Conservation (phyloP, 495 filamentous ascomycete species). For the Daldinia caldariorum region DNA sequence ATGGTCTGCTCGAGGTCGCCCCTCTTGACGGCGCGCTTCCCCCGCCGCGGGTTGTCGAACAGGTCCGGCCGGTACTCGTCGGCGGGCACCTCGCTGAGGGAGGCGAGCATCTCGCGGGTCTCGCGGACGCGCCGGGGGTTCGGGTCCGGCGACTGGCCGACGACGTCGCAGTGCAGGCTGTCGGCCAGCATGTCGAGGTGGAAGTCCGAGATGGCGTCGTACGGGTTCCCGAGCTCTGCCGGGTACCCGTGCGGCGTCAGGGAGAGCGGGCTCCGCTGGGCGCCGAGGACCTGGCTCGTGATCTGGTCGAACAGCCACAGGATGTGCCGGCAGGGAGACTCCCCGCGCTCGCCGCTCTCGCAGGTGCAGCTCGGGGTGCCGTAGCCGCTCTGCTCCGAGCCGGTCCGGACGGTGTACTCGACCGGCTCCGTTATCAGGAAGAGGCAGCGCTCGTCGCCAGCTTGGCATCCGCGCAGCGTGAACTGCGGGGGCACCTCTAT, state of each 20-base stretch:
- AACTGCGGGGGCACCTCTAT: constrained; percentile 52
- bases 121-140: constrained; percentile 51
- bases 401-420: constrained; percentile 57
- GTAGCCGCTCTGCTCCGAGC: constrained; percentile 50
- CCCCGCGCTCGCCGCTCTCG: constrained; percentile 44
- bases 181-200: constrained; percentile 59
- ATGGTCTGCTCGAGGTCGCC: constrained; percentile 59
- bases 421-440: constrained; percentile 60
- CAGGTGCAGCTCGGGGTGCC: constrained; percentile 55
- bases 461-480: constrained; percentile 54
- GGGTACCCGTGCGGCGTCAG: constrained; percentile 52
- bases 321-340: constrained; percentile 57
- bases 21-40: constrained; percentile 44
- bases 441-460: constrained; percentile 55
- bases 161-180: constrained; percentile 54
- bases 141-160: constrained; percentile 46
- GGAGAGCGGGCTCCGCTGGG: constrained; percentile 49
- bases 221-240: constrained; percentile 55
- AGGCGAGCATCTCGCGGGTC: constrained; percentile 56
- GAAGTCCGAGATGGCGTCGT: constrained; percentile 53
- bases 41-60: constrained; percentile 40
- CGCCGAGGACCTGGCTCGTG: constrained; percentile 52
- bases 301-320: constrained; percentile 61
- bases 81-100: constrained; percentile 47
- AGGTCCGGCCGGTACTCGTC: constrained; percentile 55